Percentiles rank a stretch among this genome's conserved stretches.
phyloP scores from a whole-genome alignment of 2,329 filamentous ascomycete genomes.

The Magnaporthiopsis poae region DNA sequence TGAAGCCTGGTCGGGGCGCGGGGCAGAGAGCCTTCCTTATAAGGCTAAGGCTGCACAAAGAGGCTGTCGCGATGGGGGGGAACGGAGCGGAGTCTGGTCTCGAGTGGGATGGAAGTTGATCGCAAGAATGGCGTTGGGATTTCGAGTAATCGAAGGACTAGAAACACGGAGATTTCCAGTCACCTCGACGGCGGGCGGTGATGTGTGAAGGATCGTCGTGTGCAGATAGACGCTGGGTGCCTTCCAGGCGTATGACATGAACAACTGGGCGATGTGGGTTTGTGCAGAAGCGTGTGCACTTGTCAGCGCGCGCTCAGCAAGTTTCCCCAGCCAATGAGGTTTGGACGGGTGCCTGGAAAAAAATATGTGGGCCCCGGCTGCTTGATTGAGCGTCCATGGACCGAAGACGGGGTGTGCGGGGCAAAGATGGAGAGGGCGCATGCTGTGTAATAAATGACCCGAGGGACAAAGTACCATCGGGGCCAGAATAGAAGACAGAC shows the following conservation, averaged over 20 bases:
- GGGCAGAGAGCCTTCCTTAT: neutral
- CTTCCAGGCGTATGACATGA: neutral
- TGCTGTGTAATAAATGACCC: neutral
- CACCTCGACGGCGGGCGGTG: neutral
- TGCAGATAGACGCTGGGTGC: too few relatives aligned
- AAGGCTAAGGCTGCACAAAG: conserved; percentile 1
- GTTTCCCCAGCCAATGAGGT: neutral
- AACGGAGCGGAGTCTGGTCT: neutral
- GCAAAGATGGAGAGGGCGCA: neutral
- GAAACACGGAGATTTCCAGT: neutral
- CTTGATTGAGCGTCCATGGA: neutral
- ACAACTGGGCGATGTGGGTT: neutral
- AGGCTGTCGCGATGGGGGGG: neutral
- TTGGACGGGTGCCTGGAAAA: too few relatives aligned
- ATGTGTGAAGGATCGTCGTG: neutral
- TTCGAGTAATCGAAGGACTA: neutral
- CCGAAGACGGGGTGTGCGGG: neutral
- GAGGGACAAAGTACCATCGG: neutral
- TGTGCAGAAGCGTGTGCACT: neutral
- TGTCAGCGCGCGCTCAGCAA: neutral
- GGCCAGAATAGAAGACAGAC: neutral
- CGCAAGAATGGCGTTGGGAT: neutral
- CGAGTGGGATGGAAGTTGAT: neutral
- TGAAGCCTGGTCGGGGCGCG: neutral
- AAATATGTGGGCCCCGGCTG: too few relatives aligned